Conservation (phyloP, 176 grass and related monocot genomes). For the Carex parvula region DNA sequence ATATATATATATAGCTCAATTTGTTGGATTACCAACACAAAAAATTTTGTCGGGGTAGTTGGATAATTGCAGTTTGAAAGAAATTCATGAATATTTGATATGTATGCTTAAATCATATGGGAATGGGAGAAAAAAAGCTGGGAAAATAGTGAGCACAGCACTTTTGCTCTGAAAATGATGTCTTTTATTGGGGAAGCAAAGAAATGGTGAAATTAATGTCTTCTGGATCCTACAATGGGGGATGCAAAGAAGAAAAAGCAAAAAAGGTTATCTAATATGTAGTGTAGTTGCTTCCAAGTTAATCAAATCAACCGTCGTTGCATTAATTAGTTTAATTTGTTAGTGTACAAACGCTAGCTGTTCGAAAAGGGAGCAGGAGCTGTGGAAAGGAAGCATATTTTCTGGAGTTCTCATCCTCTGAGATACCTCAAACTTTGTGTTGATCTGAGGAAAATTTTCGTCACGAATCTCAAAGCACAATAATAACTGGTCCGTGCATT, state of each 20-base stretch:
- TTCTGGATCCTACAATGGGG: not conserved
- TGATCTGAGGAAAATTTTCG: no score
- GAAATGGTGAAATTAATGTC: not conserved
- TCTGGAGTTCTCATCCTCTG: no score
- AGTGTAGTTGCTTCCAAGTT: slow-evolving; percentile 20
- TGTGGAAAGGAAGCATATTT: not conserved
- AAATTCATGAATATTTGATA: not conserved
- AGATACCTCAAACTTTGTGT: no score
- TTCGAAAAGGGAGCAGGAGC: no score
- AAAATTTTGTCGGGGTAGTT: not conserved
- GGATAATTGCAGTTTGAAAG: not conserved
- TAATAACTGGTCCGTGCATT: no score
- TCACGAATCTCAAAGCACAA: no score
- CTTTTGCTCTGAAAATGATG: not conserved
- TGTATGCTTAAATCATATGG: not conserved
- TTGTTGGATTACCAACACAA: no score
- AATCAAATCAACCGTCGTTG: not conserved
- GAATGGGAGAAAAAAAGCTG: not conserved
- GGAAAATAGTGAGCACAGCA: not conserved
- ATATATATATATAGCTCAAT: no score
- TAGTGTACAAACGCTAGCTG: not conserved
- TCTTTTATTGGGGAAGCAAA: not conserved
- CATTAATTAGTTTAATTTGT: no score
- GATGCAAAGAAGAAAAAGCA: not conserved
- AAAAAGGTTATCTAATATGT: not conserved